Evolutionary conservation across 352 stramenopile species (phyloP).

Genomic region (Phytopythium aichiense): DNA sequence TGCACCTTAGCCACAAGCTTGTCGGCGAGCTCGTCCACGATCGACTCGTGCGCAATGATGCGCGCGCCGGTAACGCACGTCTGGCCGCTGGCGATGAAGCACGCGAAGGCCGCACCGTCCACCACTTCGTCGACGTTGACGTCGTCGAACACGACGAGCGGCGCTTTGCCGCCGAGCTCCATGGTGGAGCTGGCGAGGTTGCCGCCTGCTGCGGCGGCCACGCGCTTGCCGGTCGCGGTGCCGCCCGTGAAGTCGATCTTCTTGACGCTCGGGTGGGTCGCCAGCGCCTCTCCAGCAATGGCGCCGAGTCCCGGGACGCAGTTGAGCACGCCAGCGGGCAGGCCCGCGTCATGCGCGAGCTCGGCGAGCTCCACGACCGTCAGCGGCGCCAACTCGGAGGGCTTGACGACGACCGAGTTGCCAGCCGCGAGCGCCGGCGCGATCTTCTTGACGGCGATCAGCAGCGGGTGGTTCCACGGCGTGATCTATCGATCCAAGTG

Average conservation of each 20-base stretch:
- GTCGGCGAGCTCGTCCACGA: slow-evolving; percentile 73
- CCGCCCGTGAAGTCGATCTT: slow-evolving; percentile 60
- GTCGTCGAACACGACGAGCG: slow-evolving; percentile 60
- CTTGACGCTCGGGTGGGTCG: slow-evolving; percentile 29
- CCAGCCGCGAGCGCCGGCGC: slow-evolving; percentile 61
- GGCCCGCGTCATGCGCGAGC: slow-evolving; percentile 27
- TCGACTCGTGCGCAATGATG: slow-evolving; percentile 78
- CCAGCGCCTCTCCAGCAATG: slow-evolving; percentile 31
- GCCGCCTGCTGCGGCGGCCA: slow-evolving; percentile 28
- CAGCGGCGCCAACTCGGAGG: slow-evolving; percentile 74
- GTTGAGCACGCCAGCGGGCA: slow-evolving; percentile 47
- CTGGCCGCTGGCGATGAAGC: slow-evolving; percentile 74
- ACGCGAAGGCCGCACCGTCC: slow-evolving; percentile 58
- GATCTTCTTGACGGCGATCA: slow-evolving; percentile 78
- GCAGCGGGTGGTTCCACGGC: slow-evolving; percentile 80
- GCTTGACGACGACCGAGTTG: slow-evolving; percentile 85
- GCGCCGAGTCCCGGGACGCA: slow-evolving; percentile 34
- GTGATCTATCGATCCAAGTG: slow-evolving; percentile 34
- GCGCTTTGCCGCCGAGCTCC: slow-evolving; percentile 71
- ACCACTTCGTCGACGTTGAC: slow-evolving; percentile 60
- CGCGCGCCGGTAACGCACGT: slow-evolving; percentile 78
- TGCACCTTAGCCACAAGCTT: slow-evolving; percentile 49
- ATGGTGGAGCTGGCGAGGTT: slow-evolving; percentile 52
- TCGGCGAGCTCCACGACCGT: slow-evolving; percentile 45
- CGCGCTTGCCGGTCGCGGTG: slow-evolving; percentile 28